A percentile compares a stretch with the other conserved stretches of the same genome.
Conservation (phyloP, 768 basidiomycete genomes). For the Coprinellus aureogranulatus region DNA sequence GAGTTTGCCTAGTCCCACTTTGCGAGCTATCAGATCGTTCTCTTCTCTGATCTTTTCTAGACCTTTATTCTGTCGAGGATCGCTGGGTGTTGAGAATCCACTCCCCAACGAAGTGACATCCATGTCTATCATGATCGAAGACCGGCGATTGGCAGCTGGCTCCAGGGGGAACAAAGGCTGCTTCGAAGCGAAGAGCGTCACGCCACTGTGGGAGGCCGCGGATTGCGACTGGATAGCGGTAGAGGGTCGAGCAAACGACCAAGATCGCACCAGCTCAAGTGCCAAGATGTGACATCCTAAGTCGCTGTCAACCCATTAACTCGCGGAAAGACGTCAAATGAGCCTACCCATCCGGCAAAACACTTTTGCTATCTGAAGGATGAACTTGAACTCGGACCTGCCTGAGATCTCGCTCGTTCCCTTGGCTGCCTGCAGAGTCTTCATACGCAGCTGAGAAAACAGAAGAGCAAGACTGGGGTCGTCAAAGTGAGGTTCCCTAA, state of each 20-base stretch:
- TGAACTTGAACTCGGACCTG: conserved; percentile 89
- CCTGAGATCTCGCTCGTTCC: conserved; percentile 91
- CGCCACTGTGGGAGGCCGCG: conserved; percentile 6
- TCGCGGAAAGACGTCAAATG: not conserved
- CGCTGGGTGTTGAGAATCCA: conserved; percentile 51
- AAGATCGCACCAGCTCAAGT: conserved; percentile 82
- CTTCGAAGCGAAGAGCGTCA: conserved; percentile 25
- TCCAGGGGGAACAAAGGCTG: conserved; percentile 47
- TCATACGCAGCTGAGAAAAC: conserved; percentile 85
- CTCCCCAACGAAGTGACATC: conserved; percentile 59
- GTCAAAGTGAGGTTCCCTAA: conserved; percentile 87
- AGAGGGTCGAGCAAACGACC: conserved; percentile 87
- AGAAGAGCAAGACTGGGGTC: conserved; percentile 90
- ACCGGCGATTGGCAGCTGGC: conserved; percentile 54
- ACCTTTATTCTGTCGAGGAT: conserved; percentile 11
- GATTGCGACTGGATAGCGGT: conserved; percentile 23
- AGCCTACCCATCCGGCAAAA: conserved; percentile 90
- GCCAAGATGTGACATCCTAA: conserved; percentile 91
- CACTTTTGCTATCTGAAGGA: conserved; percentile 89
- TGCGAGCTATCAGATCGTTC: conserved; percentile 59
- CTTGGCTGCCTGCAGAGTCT: conserved; percentile 89
- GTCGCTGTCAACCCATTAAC: conserved; percentile 2
- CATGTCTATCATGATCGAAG: conserved; percentile 89
- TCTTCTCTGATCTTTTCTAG: conserved; percentile 40
- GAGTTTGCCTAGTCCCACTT: conserved; percentile 75